These are phyloP conservation scores for Aspergillus egyptiacus DNA, from an alignment of 495 filamentous ascomycete genomes.

Conservation along the genomic window DNA sequence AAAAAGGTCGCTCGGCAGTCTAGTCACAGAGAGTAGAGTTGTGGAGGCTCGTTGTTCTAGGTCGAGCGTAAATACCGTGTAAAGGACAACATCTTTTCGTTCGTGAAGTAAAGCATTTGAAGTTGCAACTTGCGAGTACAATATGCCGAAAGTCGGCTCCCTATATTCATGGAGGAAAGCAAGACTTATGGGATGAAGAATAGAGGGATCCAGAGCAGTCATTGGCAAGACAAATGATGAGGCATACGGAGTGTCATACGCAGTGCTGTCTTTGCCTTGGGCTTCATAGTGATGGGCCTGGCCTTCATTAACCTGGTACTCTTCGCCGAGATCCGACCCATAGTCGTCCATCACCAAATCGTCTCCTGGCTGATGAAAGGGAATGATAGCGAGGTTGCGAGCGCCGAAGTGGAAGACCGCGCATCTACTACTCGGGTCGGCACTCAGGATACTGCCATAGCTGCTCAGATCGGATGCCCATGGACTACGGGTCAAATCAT, in stretches of 20 bases:
- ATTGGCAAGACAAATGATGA: constrained; percentile 88
- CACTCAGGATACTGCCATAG: constrained; percentile 71
- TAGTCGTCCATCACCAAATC: constrained; percentile 89
- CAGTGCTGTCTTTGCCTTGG: constrained; percentile 46
- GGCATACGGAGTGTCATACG: constrained; percentile 69
- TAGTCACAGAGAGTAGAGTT: constrained; percentile 76
- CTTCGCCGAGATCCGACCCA: constrained; percentile 69
- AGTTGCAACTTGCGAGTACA: constrained; percentile 67
- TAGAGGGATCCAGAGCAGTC: constrained; percentile 75
- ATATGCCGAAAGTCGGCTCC: constrained; percentile 92
- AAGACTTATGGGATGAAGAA: constrained; percentile 83
- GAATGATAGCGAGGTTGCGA: constrained; percentile 85
- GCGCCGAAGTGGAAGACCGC: constrained; percentile 87
- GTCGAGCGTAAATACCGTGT: constrained; percentile 92
- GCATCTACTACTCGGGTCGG: constrained; percentile 88
- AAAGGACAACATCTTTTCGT: constrained; percentile 77
- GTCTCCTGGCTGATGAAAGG: constrained; percentile 78
- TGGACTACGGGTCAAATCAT: constrained; percentile 70
- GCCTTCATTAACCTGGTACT: constrained; percentile 21
- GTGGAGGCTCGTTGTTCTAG: constrained; percentile 91
- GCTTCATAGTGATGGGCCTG: constrained; percentile 9
- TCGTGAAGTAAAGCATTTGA: constrained; percentile 67
- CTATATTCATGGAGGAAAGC: constrained; percentile 95
- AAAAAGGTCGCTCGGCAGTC: constrained; percentile 85
- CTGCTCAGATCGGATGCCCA: constrained; percentile 66